These are phyloP conservation scores for Rheum nobile DNA, from an alignment of 148 eudicot species.

Conservation along the genomic window DNA sequence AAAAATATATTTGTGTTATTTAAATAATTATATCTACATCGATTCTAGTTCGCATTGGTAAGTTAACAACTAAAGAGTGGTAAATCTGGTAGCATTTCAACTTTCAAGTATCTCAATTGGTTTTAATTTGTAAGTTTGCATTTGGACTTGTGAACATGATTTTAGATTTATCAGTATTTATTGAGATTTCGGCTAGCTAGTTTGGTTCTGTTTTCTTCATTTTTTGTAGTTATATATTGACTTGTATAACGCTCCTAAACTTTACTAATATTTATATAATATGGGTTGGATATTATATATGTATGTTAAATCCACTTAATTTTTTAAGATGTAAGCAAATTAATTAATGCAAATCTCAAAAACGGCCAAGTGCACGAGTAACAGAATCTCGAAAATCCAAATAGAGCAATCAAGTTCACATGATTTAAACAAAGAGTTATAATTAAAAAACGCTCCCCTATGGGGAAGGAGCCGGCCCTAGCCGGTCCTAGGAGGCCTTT, in stretches of 20 bases:
- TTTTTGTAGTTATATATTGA: neutral
- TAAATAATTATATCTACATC: too few relatives aligned
- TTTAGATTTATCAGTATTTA: neutral
- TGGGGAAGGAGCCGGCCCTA: too few relatives aligned
- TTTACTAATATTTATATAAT: neutral
- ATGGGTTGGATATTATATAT: neutral
- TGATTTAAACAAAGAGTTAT: too few relatives aligned
- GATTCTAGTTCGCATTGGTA: too few relatives aligned
- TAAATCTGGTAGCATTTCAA: too few relatives aligned
- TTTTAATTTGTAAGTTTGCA: neutral
- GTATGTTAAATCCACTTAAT: neutral
- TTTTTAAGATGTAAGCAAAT: neutral
- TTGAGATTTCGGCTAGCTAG: neutral
- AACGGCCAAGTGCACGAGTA: neutral
- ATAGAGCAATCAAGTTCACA: too few relatives aligned
- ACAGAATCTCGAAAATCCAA: too few relatives aligned
- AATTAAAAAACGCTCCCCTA: too few relatives aligned
- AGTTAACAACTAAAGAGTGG: too few relatives aligned
- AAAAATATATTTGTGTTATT: too few relatives aligned
- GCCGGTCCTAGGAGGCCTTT: too few relatives aligned
- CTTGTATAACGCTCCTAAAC: neutral
- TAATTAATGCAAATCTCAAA: neutral
- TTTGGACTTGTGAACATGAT: neutral
- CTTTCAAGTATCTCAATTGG: too few relatives aligned
- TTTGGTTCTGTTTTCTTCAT: neutral